phyloP scores from a whole-genome alignment of 192 early-diverging fungal species.

The Coemansia biformis region DNA sequence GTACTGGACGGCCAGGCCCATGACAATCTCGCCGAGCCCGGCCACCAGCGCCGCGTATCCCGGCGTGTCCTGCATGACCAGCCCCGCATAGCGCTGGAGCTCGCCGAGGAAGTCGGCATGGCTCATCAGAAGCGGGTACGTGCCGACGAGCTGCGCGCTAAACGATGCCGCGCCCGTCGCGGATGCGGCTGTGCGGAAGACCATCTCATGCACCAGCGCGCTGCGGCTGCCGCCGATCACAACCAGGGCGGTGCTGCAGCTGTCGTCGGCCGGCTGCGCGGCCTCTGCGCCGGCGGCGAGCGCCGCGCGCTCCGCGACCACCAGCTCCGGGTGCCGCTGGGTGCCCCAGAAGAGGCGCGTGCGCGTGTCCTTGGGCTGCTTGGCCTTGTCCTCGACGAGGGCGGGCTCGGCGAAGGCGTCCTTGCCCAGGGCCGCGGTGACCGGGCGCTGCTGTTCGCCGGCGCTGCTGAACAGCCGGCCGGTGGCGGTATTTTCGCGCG shows the following conservation, averaged over 20 bases:
- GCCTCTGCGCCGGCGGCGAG: not conserved
- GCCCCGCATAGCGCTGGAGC: constrained; percentile 48
- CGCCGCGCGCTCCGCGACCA: constrained; percentile 8
- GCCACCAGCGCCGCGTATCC: constrained; percentile 5
- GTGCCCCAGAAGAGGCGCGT: constrained; percentile 54
- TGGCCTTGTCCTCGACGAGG: constrained; percentile 23
- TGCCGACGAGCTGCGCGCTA: constrained; percentile 28
- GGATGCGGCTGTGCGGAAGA: constrained; percentile 46
- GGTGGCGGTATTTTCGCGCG: constrained; percentile 28
- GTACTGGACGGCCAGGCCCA: constrained; percentile 23
- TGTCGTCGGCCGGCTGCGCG: not conserved
- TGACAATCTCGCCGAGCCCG: constrained; percentile 18
- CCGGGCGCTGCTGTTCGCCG: constrained; percentile 5
- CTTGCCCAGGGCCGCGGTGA: constrained; percentile 12
- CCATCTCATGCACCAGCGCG: constrained; percentile 61
- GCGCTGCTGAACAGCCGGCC: constrained; percentile 20
- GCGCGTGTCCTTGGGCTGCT: constrained; percentile 27
- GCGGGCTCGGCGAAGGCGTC: constrained; percentile 12
- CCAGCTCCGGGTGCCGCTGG: constrained; percentile 53
- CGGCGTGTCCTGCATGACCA: constrained; percentile 32
- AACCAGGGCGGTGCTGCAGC: not conserved
- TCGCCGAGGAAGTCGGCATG: constrained; percentile 41
- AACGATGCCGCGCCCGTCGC: constrained; percentile 9
- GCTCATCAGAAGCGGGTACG: constrained; percentile 42
- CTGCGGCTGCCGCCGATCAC: constrained; percentile 50